These are phyloP conservation scores for Penicillium pulvis DNA, from an alignment of 495 filamentous ascomycete species.

Conservation along the genomic window DNA sequence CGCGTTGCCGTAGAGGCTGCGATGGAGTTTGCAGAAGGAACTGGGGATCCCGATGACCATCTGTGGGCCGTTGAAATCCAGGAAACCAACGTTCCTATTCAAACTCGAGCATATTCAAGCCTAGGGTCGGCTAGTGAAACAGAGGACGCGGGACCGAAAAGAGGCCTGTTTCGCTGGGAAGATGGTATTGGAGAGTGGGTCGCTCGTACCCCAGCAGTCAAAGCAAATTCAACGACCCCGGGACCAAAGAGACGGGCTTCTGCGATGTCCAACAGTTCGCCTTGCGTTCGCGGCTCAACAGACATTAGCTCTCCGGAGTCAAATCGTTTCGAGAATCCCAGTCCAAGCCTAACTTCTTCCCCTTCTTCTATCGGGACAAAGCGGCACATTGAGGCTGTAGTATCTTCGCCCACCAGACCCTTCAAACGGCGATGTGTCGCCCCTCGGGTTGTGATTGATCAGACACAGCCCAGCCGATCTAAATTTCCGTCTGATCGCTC, in stretches of 20 bases:
- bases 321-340: constrained; percentile 17
- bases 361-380: constrained; percentile 31
- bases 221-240: constrained; percentile 16
- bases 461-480: constrained; percentile 2
- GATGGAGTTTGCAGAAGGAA: constrained; percentile 49
- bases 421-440: constrained; percentile 32
- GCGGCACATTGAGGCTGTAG: constrained; percentile 17
- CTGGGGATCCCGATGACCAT: constrained; percentile 49
- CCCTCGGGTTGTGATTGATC: constrained; percentile 17
- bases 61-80: constrained; percentile 52
- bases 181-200: constrained; percentile 59
- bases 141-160: constrained; percentile 13
- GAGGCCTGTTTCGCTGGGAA: constrained; percentile 54
- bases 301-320: constrained; percentile 29
- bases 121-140: constrained; percentile 20
- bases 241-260: constrained; percentile 13
- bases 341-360: constrained; percentile 38
- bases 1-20: constrained; percentile 50
- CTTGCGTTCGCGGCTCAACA: constrained; percentile 25
- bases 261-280: neutral
- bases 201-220: constrained; percentile 44
- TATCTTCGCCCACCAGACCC: constrained; percentile 20
- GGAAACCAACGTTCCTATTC: constrained; percentile 31
- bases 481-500: neutral
- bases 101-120: constrained; percentile 11